Base-by-base conservation (phyloP, 1,284 basidiomycete species). In the Meripilus lineatus region DNA sequence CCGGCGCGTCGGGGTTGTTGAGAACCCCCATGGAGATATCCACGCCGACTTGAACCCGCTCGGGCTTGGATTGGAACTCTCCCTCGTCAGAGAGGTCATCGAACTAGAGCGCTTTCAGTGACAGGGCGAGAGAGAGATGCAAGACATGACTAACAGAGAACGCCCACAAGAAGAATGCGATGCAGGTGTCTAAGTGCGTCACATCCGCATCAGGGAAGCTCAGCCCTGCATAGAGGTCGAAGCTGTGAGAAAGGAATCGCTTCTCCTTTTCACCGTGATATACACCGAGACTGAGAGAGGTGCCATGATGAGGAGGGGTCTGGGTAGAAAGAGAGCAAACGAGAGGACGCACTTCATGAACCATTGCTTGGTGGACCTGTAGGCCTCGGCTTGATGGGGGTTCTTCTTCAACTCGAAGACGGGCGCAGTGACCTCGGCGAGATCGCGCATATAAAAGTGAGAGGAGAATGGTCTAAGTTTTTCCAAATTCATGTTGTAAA, bases 151-250 rank as follows among this genome's bases (percentile, higher is more conserved):
- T 22, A 46, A 73, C 71, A 22, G 70, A 62, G 50, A 72, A 72
- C 15, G 70, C 69, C 70, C 69, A 73, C 25, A 70, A 59, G 55
- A 69, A 70, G 49, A 73, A 73, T 32, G 65, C 64, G 33, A 72
- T 59, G 49, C 70, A 65, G 5, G 69, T 72, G 8, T 59, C 63
- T 25, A 72, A 63, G 40, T 71, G 71, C n/a, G 55, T 48, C n/a
- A 57, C 37, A 51, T 72, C 68, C 22, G 70, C 70, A 37, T 72
- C 67, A 3, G 71, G 66, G 50, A 70, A 72, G 44, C 62, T 62
- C 46, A 72, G 60, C 13, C 66, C 64, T 4, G 69, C 68, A 45
- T 71, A 72, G 4, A 67, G 55, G 41, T 70, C 70, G 46, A 72
- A 72, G 24, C 50, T 42, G 32, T 56, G 51, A 11, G 53, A 54